phyloP scores from a whole-genome alignment of 768 basidiomycete species.

The Rhodosporidiobolus odoratus region DNA sequence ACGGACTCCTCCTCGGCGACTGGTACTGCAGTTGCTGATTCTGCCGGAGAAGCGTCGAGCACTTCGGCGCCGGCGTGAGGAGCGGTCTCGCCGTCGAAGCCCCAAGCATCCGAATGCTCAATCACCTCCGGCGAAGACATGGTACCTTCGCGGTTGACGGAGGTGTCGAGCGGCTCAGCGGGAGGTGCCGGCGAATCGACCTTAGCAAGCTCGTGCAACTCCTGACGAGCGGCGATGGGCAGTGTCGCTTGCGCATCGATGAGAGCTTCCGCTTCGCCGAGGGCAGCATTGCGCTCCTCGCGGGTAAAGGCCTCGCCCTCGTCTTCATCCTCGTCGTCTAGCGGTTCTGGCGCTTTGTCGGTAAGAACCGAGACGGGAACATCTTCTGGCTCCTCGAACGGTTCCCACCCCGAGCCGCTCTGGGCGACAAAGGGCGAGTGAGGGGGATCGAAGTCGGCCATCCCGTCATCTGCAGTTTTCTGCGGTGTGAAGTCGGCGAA shows the following conservation, averaged over 20 bases:
- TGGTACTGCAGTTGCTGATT: not conserved
- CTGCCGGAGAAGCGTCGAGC: not conserved
- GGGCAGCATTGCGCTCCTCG: conserved; percentile 29
- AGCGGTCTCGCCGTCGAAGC: conserved; percentile 18
- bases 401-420: not conserved
- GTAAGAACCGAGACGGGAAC: not conserved
- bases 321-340: not conserved
- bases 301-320: conserved; percentile 7
- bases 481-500: not conserved
- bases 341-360: not conserved
- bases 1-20: not conserved
- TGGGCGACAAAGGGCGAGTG: not conserved
- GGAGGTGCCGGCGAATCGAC: not conserved
- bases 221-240: not conserved
- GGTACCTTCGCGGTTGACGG: not conserved
- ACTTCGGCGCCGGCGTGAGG: conserved; percentile 8
- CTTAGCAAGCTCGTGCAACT: not conserved
- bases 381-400: conserved; percentile 10
- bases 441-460: not conserved
- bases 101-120: conserved; percentile 29
- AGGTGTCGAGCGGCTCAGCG: not conserved
- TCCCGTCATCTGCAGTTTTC: not conserved
- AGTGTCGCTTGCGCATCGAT: not conserved
- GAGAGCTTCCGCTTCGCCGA: conserved; percentile 8
- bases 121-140: conserved; percentile 34